Percentiles rank a stretch among this genome's conserved stretches.
Conservation (phyloP, 441 rosid genomes). For the Adansonia gregorii region DNA sequence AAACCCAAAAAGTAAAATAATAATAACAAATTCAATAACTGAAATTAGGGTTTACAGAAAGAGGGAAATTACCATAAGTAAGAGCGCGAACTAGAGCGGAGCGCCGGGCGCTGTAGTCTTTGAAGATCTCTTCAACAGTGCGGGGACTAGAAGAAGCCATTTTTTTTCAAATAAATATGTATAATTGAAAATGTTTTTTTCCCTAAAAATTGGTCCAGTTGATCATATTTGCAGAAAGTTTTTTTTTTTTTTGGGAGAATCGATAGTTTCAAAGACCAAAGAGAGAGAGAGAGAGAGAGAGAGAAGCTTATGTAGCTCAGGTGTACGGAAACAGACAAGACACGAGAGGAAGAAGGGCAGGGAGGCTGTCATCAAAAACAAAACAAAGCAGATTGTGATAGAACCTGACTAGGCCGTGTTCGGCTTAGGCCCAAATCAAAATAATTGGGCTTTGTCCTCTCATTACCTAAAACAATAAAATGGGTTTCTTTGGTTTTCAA, state of each 20-base stretch:
- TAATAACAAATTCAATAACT: background rate
- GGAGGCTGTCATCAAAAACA: background rate
- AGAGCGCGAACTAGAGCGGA: constrained; percentile 76
- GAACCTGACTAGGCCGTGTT: background rate
- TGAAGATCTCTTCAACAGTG: constrained; percentile 89
- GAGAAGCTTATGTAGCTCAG: background rate
- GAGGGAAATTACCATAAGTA: constrained; percentile 50
- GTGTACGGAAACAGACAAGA: background rate
- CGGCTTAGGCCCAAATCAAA: background rate
- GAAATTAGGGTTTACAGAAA: constrained; percentile 23
- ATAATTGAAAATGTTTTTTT: background rate
- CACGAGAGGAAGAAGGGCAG: background rate
- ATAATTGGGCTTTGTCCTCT: background rate
- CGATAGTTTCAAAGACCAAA: background rate
- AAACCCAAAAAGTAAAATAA: background rate
- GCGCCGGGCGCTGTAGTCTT: constrained; percentile 74
- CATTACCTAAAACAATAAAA: background rate
- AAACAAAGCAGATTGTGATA: background rate
- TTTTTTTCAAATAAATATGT: background rate
- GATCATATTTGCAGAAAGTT: background rate
- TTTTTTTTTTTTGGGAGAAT: background rate
- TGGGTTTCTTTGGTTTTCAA: background rate
- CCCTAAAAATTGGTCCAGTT: background rate
- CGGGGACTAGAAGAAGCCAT: constrained; percentile 67
- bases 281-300: background rate